Base-by-base conservation (phyloP, 108 stramenopile species). In the Cylindrotheca closterium region DNA sequence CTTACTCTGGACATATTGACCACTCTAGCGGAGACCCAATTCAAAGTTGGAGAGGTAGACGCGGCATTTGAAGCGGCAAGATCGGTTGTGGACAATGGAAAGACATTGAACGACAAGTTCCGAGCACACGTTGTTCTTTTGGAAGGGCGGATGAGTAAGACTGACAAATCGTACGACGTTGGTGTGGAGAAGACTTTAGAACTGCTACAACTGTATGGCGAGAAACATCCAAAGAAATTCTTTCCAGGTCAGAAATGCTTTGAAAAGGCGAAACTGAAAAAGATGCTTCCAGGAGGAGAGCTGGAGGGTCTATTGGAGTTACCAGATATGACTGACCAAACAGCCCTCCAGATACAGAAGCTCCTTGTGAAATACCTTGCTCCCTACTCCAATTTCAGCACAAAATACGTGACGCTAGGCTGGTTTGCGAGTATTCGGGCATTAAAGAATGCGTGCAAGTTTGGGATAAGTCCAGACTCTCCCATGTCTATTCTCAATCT, bases 1-100 rank as follows among this genome's bases (percentile, higher is more conserved):
- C 37, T 82, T 32, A 55, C 33, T 49, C 33, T 82, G 30, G 60
- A 74, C 5, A 57, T 82, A 7, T 64, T 34, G 18, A 73, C 22
- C 47, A 42, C 59, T 12, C 19, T 69, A 2, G 77, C 65, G 0
- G 73, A 75, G 54, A 46, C 67, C 2, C 23, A 32, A 3, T 47
- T 58, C 8, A 31, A 47, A 25, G 33, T 67, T 19, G 68, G 68
- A 21, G 51, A 70, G 24, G 37, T 45, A 21, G 53, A 68, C 0
- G 51, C 65, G 18, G 64, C 45, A 19, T 0, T 55, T 8, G 27
- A 65, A 23, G 51, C 55, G 19, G 51, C 68, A 0, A 23, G 24
- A n/a, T 49, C 66, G 37, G 57, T 81, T 25, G 32, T 68, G 19
- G 23, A 19, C 2, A 50, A 78, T 55, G 77, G 73, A 5, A 60